A percentile compares a stretch with the other conserved stretches of the same genome.
Conservation (phyloP, 2,329 filamentous ascomycete species). For the Fusarium circinatum region DNA sequence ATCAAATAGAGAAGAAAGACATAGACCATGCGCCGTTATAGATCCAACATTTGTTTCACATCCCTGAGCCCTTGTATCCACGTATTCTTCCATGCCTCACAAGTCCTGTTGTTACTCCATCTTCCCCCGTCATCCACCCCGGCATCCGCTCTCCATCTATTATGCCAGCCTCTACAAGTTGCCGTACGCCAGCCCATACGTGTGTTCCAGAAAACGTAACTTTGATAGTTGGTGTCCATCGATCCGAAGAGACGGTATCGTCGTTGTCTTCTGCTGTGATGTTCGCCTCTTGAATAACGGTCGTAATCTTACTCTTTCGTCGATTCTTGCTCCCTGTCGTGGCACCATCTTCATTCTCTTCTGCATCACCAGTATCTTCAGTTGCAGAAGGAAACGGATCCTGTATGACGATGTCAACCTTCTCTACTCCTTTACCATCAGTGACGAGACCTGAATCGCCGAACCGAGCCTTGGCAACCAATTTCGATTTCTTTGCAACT, state of each 20-base stretch:
- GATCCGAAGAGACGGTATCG: conserved; percentile 38
- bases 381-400: conserved; percentile 61
- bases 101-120: conserved; percentile 78
- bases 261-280: conserved; percentile 39
- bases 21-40: conserved; percentile 39
- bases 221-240: conserved; percentile 57
- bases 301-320: conserved; percentile 51
- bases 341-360: conserved; percentile 28
- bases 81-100: conserved; percentile 74
- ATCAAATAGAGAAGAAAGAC: conserved; percentile 46
- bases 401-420: conserved; percentile 67
- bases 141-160: conserved; percentile 84
- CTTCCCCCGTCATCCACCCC: conserved; percentile 91
- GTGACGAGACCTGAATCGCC: conserved; percentile 66
- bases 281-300: conserved; percentile 46
- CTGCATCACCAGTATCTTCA: conserved; percentile 35
- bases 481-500: conserved; percentile 66
- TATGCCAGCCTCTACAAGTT: conserved; percentile 79
- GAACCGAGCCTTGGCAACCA: conserved; percentile 75
- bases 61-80: conserved; percentile 65
- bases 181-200: conserved; percentile 82
- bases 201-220: conserved; percentile 80
- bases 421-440: conserved; percentile 71
- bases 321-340: conserved; percentile 17
- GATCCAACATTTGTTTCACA: conserved; percentile 49